phyloP scores from a whole-genome alignment of 805 yeast species.

The Metschnikowia cubensis region DNA sequence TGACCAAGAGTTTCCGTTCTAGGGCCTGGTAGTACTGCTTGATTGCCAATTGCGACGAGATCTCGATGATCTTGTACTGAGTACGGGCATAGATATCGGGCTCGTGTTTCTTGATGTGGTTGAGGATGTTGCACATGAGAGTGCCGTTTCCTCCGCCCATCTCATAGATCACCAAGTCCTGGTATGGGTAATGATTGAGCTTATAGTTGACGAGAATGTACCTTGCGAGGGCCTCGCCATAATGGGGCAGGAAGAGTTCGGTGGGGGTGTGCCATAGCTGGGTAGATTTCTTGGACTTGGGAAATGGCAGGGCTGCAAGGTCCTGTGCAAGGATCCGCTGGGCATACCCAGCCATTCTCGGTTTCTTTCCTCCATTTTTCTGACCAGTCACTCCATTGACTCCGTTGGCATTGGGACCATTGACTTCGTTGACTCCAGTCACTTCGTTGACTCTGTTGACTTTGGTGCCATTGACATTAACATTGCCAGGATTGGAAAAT shows the following conservation, averaged over 20 bases:
- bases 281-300: slow-evolving; percentile 33
- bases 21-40: slow-evolving; percentile 47
- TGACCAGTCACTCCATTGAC: no score
- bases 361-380: neutral
- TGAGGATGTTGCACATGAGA: slow-evolving; percentile 68
- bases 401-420: no score
- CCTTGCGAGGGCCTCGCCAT: slow-evolving; percentile 83
- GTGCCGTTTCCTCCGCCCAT: slow-evolving; percentile 93
- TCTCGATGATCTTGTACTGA: slow-evolving; percentile 68
- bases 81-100: slow-evolving; percentile 73
- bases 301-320: slow-evolving; percentile 15
- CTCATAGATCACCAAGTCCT: slow-evolving; percentile 74
- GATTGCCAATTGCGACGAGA: slow-evolving; percentile 56
- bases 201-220: slow-evolving; percentile 70
- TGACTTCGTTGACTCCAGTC: no score
- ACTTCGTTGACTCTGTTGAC: no score
- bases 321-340: slow-evolving; percentile 22
- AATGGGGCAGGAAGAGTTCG: slow-evolving; percentile 76
- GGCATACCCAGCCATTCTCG: slow-evolving; percentile 24
- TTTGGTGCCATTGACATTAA: no score
- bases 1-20: slow-evolving; percentile 27
- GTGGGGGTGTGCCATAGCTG: slow-evolving; percentile 92
- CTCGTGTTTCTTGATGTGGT: slow-evolving; percentile 55
- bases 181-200: slow-evolving; percentile 62
- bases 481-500: no score